phyloP scores from a whole-genome alignment of 2,329 filamentous ascomycete genomes.

The Bipolaris victoriae region DNA sequence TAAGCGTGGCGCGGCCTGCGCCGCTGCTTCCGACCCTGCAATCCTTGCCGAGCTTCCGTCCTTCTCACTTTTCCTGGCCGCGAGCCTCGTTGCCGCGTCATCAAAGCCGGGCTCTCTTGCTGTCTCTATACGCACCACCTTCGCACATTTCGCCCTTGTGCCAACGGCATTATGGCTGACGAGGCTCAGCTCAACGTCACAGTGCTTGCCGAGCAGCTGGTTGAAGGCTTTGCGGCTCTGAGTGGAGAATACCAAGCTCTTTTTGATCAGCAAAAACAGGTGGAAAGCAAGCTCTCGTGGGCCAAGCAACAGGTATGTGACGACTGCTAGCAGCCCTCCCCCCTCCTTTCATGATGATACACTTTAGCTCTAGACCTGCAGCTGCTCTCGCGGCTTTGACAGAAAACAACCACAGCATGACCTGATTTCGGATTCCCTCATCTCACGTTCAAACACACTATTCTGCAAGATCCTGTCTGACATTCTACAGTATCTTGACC shows the following conservation, averaged over 20 bases:
- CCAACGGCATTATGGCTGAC: slow-evolving; percentile 35
- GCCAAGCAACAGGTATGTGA: slow-evolving; percentile 57
- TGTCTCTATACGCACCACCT: neutral
- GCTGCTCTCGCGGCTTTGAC: slow-evolving; percentile 53
- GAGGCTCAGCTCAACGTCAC: slow-evolving; percentile 31
- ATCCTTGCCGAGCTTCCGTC: slow-evolving; percentile 25
- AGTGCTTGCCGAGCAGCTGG: slow-evolving; percentile 51
- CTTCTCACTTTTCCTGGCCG: slow-evolving; percentile 20
- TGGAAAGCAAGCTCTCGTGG: slow-evolving; percentile 56
- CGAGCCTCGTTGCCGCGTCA: slow-evolving; percentile 35
- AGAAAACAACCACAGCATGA: slow-evolving; percentile 53
- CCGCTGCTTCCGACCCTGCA: slow-evolving; percentile 15
- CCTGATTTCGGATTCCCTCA: slow-evolving; percentile 41
- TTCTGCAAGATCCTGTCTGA: slow-evolving; percentile 24
- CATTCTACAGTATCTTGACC: slow-evolving; percentile 46
- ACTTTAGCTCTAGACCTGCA: slow-evolving; percentile 61
- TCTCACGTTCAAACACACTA: slow-evolving; percentile 3
- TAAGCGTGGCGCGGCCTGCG: slow-evolving; percentile 19
- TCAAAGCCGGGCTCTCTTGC: slow-evolving; percentile 26
- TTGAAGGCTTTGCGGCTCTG: slow-evolving; percentile 56
- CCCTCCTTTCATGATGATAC: slow-evolving; percentile 51
- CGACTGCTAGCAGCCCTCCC: neutral
- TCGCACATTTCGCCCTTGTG: slow-evolving; percentile 13
- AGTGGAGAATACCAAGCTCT: slow-evolving; percentile 56
- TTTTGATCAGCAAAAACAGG: slow-evolving; percentile 51